Conservation (phyloP, 106 monocot genomes). For the Apostasia shenzhenica region DNA sequence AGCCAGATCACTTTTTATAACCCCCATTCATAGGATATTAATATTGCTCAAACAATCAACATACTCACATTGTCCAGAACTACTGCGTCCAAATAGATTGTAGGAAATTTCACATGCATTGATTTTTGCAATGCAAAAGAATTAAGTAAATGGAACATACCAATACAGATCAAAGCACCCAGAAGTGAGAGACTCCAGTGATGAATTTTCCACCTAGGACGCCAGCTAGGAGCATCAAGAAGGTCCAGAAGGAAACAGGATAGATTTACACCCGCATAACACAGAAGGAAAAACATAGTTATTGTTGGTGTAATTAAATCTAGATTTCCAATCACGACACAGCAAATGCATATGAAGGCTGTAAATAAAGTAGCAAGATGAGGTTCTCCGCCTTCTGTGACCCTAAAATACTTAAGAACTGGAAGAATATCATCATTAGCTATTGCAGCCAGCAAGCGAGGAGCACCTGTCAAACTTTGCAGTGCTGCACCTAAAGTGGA, state of each 20-base stretch:
- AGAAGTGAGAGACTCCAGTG: constrained; percentile 98
- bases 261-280: constrained; percentile 91
- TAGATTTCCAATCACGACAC: constrained; percentile 93
- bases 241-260: constrained; percentile 95
- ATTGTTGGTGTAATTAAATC: constrained; percentile 95
- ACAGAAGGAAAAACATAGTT: constrained; percentile 96
- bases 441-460: constrained; percentile 92
- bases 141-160: constrained; percentile 23
- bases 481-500: constrained; percentile 96
- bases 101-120: too few species aligned
- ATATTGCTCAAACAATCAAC: too few species aligned
- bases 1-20: too few species aligned
- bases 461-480: constrained; percentile 91
- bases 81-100: too few species aligned
- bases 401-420: constrained; percentile 86
- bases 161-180: constrained; percentile 78
- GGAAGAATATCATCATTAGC: constrained; percentile 99
- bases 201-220: constrained; percentile 96
- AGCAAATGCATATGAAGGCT: constrained; percentile 78
- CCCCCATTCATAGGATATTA: too few species aligned
- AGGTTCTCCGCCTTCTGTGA: constrained; percentile 73
- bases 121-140: too few species aligned
- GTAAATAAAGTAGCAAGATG: constrained; percentile 92
- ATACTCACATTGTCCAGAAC: too few species aligned
- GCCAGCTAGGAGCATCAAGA: constrained; percentile 99